Evolutionary conservation across 768 basidiomycete species (phyloP), one percentile per base, ranked within the genome.

Genomic region (Tulasnella sp.): DNA sequence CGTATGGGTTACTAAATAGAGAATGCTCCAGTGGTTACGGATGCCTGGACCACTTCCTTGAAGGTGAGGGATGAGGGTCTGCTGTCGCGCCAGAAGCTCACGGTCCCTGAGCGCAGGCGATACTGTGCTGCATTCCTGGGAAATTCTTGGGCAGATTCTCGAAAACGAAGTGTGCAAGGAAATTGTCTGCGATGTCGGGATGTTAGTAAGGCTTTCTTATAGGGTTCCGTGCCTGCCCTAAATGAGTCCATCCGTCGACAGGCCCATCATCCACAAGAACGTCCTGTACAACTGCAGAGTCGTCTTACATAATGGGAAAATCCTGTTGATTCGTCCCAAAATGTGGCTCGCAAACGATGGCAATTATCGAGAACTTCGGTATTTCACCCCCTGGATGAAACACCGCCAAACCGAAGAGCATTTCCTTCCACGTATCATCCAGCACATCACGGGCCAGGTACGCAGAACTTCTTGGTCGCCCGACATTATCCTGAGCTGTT

Each of bases 321-420:
- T 99, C 81, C 87, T 98, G 0, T 91, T 98, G 82, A 99, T 99
- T 82, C 92, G 98, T 34, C 98, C 98, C 0, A 99, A 99, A 88
- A 97, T 99, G 97, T 99, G 98, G 98, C 89, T 99, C 72, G 98
- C 98, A 1, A 99, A 99, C 84, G 96, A 98, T 83, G 98, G 98
- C 4, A 99, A 99, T 84, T 99, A 99, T 85, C 93, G 98, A 83
- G 88, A 89, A 86, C 87, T 93, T 83, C 87, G 94, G 20, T 95
- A 96, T 85, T 99, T 99, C 84, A 96, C 97, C 2, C 96, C 98
- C 0, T 99, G 98, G 97, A 87, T 88, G 84, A 97, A 96, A 85
- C 94, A 94, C 84, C 90, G 92, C 42, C 90, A 96, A 85, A 93
- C 91, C 86, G 98, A 99, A 85, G 95, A 98, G 75, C 95, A 97